These are phyloP conservation scores for Rhizophora mangle DNA, from an alignment of 345 rosid species.

Conservation along the genomic window DNA sequence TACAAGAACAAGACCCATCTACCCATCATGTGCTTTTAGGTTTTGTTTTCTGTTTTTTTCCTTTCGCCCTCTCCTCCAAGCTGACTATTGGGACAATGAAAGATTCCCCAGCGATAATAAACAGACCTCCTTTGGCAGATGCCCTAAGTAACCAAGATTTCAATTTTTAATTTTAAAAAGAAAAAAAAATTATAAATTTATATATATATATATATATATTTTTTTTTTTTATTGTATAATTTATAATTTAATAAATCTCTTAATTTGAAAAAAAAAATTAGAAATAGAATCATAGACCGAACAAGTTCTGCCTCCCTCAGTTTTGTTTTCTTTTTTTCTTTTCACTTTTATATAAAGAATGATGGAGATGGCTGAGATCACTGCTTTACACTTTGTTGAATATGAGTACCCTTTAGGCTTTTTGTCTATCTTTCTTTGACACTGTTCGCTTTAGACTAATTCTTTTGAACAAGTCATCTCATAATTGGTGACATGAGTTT, in stretches of 20 bases:
- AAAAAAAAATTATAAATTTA: no score
- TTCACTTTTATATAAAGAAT: no score
- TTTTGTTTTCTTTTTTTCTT: neutral
- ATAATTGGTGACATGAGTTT: neutral
- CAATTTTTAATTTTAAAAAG: no score
- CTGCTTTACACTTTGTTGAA: neutral
- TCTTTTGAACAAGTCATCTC: no score
- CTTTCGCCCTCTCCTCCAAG: no score
- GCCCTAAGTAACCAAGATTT: no score
- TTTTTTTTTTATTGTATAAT: no score
- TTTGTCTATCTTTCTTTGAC: neutral
- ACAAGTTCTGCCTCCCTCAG: no score
- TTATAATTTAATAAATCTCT: neutral
- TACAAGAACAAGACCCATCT: neutral
- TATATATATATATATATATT: no score
- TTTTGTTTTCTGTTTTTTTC: no score
- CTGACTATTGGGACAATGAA: neutral
- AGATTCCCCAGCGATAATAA: neutral
- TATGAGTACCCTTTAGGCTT: neutral
- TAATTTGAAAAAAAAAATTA: neutral
- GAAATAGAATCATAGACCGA: neutral
- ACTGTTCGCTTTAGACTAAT: neutral
- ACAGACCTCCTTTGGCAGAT: no score
- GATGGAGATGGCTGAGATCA: neutral
- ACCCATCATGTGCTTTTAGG: neutral